phyloP scores from a whole-genome alignment of 2,329 filamentous ascomycete genomes.

The Aspergillus terreus region DNA sequence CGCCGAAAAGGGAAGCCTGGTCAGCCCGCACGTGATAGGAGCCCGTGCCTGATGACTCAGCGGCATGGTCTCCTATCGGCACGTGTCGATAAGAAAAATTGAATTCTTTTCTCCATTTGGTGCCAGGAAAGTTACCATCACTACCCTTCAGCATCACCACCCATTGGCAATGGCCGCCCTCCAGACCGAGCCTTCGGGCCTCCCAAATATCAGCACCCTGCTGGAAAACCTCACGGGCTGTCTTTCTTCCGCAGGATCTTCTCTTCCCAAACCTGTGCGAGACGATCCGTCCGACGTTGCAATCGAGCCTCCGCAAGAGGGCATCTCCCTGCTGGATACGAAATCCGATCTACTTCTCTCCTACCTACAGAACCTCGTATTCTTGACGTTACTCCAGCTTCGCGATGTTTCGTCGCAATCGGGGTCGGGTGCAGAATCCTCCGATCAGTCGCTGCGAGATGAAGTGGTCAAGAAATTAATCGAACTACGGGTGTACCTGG shows the following conservation, averaged over 20 bases:
- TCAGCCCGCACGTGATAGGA: slow-evolving; percentile 13
- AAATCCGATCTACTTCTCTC: slow-evolving; percentile 98
- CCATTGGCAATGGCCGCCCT: slow-evolving; percentile 24
- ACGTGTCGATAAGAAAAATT: slow-evolving; percentile 26
- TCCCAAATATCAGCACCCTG: slow-evolving; percentile 25
- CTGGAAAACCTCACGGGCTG: slow-evolving; percentile 34
- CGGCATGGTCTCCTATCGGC: slow-evolving; percentile 2
- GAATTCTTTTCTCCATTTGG: slow-evolving; percentile 2
- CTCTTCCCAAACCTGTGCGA: slow-evolving; percentile 30
- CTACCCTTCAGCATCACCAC: neutral
- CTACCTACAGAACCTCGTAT: slow-evolving; percentile 91
- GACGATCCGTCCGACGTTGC: slow-evolving; percentile 57
- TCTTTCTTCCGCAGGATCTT: slow-evolving; percentile 31
- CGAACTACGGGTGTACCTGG: slow-evolving; percentile 85
- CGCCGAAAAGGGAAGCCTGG: neutral
- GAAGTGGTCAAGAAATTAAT: slow-evolving; percentile 81
- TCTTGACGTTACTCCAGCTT: slow-evolving; percentile 77
- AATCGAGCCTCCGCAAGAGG: slow-evolving; percentile 72
- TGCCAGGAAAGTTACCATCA: slow-evolving; percentile 1
- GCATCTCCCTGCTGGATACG: slow-evolving; percentile 88
- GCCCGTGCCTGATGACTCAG: neutral
- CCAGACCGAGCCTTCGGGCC: slow-evolving; percentile 16
- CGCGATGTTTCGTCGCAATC: slow-evolving; percentile 50
- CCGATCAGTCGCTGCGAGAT: slow-evolving; percentile 50
- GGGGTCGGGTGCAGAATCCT: slow-evolving; percentile 24